phyloP scores from a whole-genome alignment of 164 flowering plant genomes.

The Houttuynia cordata region DNA sequence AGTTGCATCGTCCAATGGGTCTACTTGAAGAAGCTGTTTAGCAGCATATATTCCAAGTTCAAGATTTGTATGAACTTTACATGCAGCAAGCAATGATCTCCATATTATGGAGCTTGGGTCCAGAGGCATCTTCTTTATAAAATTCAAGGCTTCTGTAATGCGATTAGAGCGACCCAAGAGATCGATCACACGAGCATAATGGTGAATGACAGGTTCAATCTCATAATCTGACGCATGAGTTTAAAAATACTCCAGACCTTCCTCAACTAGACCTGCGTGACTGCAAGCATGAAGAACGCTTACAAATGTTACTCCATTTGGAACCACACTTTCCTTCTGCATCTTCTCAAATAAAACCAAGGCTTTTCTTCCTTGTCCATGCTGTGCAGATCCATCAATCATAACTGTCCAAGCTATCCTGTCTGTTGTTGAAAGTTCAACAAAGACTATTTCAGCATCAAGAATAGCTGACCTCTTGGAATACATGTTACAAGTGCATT shows the following conservation, averaged over 20 bases:
- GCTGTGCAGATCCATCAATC: constrained; percentile 12
- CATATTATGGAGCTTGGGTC: constrained; percentile 9
- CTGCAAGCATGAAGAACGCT: constrained; percentile 9
- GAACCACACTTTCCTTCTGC: constrained; percentile 3
- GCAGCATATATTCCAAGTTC: constrained; percentile 10
- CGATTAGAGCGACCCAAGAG: constrained; percentile 9
- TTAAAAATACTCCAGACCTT: constrained; percentile 5
- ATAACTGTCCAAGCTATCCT: constrained; percentile 9
- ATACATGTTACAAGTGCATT: constrained; percentile 10
- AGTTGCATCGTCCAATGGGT: constrained; percentile 9
- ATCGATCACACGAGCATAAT: constrained; percentile 10
- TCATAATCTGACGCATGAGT: constrained; percentile 4
- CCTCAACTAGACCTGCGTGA: constrained; percentile 9
- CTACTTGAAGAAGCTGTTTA: constrained; percentile 5
- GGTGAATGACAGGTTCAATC: constrained; percentile 8
- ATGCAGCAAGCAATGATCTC: constrained; percentile 12
- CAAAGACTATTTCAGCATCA: constrained; percentile 3
- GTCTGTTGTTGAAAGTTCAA: constrained; percentile 1
- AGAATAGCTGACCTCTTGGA: constrained; percentile 4
- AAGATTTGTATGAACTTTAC: constrained; percentile 9
- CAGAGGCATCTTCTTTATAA: constrained; percentile 7
- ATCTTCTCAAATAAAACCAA: constrained; percentile 6
- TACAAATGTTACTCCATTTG: constrained; percentile 9
- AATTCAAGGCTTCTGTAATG: constrained; percentile 6
- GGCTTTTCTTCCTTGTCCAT: constrained; percentile 10